These are phyloP conservation scores for Pseudohyphozyma bogoriensis DNA, from an alignment of 768 basidiomycete species.

Conservation along the genomic window DNA sequence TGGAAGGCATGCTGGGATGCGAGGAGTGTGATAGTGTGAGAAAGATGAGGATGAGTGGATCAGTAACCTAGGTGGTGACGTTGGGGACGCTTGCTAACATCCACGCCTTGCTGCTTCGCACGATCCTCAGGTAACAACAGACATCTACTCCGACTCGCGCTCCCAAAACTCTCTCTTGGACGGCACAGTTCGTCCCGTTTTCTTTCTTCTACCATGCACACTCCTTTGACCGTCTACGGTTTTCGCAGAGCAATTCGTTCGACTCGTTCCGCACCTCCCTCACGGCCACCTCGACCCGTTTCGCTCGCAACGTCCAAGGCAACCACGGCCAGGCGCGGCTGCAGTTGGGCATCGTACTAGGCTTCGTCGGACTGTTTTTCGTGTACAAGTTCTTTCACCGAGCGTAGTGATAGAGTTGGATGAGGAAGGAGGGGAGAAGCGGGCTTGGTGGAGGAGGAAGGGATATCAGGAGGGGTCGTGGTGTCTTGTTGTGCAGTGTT, in stretches of 20 bases:
- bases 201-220: too few relatives aligned
- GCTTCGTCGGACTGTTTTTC: conserved; percentile 17
- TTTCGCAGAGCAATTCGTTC: conserved; percentile 21
- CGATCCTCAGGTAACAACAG: conserved; percentile 30
- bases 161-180: conserved; percentile 28
- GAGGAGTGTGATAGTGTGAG: too few relatives aligned
- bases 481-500: too few relatives aligned
- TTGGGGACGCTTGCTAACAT: too few relatives aligned
- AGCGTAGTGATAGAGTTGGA: neutral
- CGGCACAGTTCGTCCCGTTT: conserved; percentile 9
- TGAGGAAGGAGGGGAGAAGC: neutral
- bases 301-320: conserved; percentile 13
- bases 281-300: conserved; percentile 14
- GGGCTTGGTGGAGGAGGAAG: neutral
- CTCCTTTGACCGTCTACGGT: neutral
- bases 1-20: too few relatives aligned
- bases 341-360: conserved; percentile 20
- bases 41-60: too few relatives aligned
- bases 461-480: too few relatives aligned
- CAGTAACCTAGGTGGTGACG: too few relatives aligned
- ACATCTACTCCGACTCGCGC: conserved; percentile 33
- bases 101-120: neutral
- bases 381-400: conserved; percentile 16
- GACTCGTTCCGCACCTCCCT: conserved; percentile 28
- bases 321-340: conserved; percentile 11